phyloP scores from a whole-genome alignment of 352 stramenopile genomes.

The Lagenidium sp. region DNA sequence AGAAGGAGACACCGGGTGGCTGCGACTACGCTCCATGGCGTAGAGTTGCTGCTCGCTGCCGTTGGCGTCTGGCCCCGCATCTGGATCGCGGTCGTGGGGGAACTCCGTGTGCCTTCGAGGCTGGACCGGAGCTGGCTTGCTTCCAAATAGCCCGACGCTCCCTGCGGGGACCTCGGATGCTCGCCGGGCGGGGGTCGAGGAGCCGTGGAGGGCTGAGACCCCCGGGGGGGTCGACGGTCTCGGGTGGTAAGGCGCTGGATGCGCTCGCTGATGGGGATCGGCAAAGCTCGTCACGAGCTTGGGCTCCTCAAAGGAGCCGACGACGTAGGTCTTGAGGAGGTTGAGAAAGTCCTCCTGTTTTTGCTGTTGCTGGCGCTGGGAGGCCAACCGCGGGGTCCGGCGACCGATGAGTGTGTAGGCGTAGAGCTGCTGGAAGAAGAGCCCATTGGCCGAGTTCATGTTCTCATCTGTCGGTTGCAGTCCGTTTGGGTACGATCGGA shows the following conservation, averaged over 20 bases:
- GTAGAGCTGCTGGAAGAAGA: slow-evolving; percentile 84
- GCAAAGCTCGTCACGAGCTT: slow-evolving; percentile 4
- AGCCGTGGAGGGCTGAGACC: too few species aligned
- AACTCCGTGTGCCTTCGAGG: slow-evolving; percentile 13
- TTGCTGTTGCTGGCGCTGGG: slow-evolving; percentile 43
- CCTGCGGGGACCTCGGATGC: not conserved
- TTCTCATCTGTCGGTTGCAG: slow-evolving; percentile 40
- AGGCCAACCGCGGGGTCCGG: slow-evolving; percentile 27
- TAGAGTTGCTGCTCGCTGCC: not conserved
- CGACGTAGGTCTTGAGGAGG: slow-evolving; percentile 58
- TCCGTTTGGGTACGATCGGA: slow-evolving; percentile 51
- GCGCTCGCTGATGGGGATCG: not conserved
- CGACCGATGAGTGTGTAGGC: slow-evolving; percentile 72
- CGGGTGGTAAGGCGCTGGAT: slow-evolving; percentile 6
- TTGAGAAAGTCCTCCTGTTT: slow-evolving; percentile 55
- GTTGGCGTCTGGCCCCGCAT: slow-evolving; percentile 36
- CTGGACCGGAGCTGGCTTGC: not conserved
- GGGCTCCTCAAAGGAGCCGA: slow-evolving; percentile 43
- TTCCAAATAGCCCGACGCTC: too few species aligned
- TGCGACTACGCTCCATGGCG: not conserved
- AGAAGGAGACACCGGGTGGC: not conserved
- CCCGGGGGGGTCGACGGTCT: slow-evolving; percentile 4
- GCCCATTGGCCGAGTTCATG: slow-evolving; percentile 50
- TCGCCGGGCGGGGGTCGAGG: not conserved
- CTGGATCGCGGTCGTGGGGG: slow-evolving; percentile 19